Percentiles rank a stretch among this genome's conserved stretches.
Evolutionary conservation across 345 rosid species (phyloP).

Genomic region (Erucastrum elatum): DNA sequence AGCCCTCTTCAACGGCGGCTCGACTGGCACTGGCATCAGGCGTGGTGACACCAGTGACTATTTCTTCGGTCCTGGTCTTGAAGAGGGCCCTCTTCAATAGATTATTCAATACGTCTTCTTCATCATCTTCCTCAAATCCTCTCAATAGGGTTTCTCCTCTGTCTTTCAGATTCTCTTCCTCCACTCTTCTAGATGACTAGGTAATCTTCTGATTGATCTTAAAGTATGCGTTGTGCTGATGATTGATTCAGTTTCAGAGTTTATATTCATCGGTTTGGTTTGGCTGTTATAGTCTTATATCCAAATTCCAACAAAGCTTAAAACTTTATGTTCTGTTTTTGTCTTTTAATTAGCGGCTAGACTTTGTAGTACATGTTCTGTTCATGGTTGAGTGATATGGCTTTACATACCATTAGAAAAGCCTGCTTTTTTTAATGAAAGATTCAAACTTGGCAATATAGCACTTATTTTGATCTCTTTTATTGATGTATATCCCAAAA

Average conservation of each 20-base stretch:
- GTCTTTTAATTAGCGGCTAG: background rate
- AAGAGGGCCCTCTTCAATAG: too few relatives aligned
- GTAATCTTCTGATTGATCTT: too few relatives aligned
- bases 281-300: background rate
- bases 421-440: background rate
- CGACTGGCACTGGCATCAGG: constrained; percentile 72
- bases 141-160: too few relatives aligned
- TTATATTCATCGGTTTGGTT: background rate
- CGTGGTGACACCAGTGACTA: constrained; percentile 77
- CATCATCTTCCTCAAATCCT: too few relatives aligned
- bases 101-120: too few relatives aligned
- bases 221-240: too few relatives aligned
- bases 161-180: too few relatives aligned
- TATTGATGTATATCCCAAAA: background rate
- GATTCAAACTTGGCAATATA: background rate
- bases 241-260: background rate
- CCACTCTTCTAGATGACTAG: too few relatives aligned
- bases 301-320: background rate
- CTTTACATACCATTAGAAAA: background rate
- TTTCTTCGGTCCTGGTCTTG: too few relatives aligned
- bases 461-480: too few relatives aligned
- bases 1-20: constrained; percentile 64
- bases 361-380: background rate
- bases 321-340: background rate
- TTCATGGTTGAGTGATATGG: constrained; percentile 10